These are phyloP conservation scores for Handroanthus guayacan DNA, from an alignment of 257 asterid species.

Conservation along the genomic window DNA sequence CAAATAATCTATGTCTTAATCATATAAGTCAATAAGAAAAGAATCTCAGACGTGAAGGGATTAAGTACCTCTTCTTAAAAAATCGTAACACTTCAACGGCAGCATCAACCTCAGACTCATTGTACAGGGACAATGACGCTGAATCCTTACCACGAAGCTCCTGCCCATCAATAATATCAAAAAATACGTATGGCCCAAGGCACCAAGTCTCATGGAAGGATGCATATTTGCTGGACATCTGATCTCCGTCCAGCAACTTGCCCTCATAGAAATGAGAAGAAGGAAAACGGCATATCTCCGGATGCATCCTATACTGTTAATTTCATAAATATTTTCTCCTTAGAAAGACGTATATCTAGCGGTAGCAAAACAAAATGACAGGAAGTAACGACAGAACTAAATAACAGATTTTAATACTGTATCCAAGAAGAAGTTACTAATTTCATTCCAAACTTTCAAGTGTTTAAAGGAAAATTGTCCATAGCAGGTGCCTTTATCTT, in stretches of 20 bases:
- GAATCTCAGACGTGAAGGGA: slow-evolving; percentile 31
- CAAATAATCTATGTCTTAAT: slow-evolving; percentile 33
- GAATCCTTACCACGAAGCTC: slow-evolving; percentile 84
- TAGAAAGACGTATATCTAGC: slow-evolving; percentile 26
- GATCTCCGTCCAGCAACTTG: slow-evolving; percentile 85
- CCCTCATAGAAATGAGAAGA: slow-evolving; percentile 92
- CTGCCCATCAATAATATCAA: slow-evolving; percentile 86
- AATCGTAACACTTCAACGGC: slow-evolving; percentile 80
- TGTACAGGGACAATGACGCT: slow-evolving; percentile 75
- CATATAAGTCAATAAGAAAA: slow-evolving; percentile 35
- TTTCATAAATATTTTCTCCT: slow-evolving; percentile 35
- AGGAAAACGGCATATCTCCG: slow-evolving; percentile 92
- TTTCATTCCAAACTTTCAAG: slow-evolving; percentile 12
- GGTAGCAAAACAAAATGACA: slow-evolving; percentile 23
- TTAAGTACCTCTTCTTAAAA: slow-evolving; percentile 74
- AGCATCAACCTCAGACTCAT: slow-evolving; percentile 92
- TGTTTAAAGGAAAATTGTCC: neutral
- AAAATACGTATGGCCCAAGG: slow-evolving; percentile 93
- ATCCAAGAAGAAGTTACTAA: slow-evolving; percentile 1
- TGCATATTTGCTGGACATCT: slow-evolving; percentile 66
- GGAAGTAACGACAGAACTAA: slow-evolving; percentile 13
- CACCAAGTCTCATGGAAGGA: slow-evolving; percentile 77
- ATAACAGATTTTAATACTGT: slow-evolving; percentile 20
- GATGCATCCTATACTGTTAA: slow-evolving; percentile 99
- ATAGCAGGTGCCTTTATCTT: slow-evolving; percentile 22